Evolutionary conservation across 2,329 filamentous ascomycete genomes (phyloP).

Genomic region (Chaetomium strumarium): DNA sequence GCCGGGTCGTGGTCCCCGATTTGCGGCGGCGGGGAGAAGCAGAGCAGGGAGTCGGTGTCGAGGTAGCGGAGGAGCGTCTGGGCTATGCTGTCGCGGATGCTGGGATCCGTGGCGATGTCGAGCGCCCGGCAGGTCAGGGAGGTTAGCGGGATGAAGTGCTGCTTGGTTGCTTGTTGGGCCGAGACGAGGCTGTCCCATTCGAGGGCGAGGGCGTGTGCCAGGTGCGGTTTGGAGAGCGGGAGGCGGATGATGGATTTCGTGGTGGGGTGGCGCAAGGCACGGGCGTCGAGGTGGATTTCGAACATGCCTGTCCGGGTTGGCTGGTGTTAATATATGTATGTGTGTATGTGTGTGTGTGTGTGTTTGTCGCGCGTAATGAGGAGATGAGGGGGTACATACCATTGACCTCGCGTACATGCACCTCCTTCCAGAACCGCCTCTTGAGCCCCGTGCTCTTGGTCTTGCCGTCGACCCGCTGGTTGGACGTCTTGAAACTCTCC

Average conservation of each 20-base stretch:
- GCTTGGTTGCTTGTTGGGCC: constrained; percentile 74
- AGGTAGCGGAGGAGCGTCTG: constrained; percentile 75
- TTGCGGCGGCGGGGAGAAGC: constrained; percentile 63
- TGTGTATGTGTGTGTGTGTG: too few species aligned
- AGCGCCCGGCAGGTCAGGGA: constrained; percentile 76
- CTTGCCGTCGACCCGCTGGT: constrained; percentile 14
- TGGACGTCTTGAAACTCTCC: constrained; percentile 30
- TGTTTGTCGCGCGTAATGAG: neutral
- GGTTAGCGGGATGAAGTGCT: constrained; percentile 86
- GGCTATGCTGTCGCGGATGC: constrained; percentile 58
- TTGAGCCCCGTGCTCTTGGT: constrained; percentile 41
- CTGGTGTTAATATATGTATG: neutral
- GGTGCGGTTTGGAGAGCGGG: constrained; percentile 68
- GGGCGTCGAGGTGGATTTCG: constrained; percentile 67
- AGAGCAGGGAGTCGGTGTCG: constrained; percentile 85
- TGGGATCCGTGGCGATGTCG: constrained; percentile 63
- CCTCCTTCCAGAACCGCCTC: constrained; percentile 86
- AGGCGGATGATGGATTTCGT: constrained; percentile 67
- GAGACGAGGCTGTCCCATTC: constrained; percentile 89
- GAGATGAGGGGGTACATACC: constrained; percentile 40
- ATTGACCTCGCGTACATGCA: constrained; percentile 60
- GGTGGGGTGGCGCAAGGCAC: constrained; percentile 71
- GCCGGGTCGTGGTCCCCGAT: constrained; percentile 35
- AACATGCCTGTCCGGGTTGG: constrained; percentile 34
- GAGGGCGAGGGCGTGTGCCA: constrained; percentile 78